phyloP scores from a whole-genome alignment of 2,329 filamentous ascomycete species.

The Cytospora piceae region DNA sequence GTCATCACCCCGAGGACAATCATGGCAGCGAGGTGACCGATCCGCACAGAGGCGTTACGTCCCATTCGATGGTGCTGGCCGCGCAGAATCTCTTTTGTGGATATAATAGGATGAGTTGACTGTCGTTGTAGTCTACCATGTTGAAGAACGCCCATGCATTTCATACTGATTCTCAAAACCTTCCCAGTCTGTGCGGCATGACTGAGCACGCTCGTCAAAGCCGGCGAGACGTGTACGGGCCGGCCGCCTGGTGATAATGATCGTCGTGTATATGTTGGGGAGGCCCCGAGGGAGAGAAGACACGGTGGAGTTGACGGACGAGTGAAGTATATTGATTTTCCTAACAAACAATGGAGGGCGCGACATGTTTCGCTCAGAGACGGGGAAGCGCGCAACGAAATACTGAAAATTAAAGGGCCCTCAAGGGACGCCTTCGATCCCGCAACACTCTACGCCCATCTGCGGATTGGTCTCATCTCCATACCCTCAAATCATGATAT shows the following conservation, averaged over 20 bases:
- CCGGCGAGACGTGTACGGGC: too few species aligned
- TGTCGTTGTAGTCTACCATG: neutral
- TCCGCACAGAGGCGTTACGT: neutral
- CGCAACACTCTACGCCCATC: neutral
- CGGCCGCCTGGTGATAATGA: too few species aligned
- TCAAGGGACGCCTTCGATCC: neutral
- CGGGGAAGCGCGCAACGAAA: neutral
- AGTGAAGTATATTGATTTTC: neutral
- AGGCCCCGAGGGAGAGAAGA: neutral
- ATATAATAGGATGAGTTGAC: neutral
- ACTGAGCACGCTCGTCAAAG: neutral
- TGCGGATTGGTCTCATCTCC: neutral
- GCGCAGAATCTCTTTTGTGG: neutral
- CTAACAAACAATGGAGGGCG: neutral
- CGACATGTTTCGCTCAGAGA: neutral
- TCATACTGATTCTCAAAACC: neutral
- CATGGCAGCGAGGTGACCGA: neutral
- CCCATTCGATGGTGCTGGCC: neutral
- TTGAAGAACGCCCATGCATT: neutral
- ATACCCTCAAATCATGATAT: neutral
- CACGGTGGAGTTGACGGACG: neutral
- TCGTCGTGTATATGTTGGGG: neutral
- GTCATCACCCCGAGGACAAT: neutral
- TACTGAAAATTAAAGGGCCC: neutral
- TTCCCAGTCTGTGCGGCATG: neutral